A percentile compares a stretch with the other conserved stretches of the same genome.
phyloP scores from a whole-genome alignment of 345 rosid species.

The Gossypium thurberi region DNA sequence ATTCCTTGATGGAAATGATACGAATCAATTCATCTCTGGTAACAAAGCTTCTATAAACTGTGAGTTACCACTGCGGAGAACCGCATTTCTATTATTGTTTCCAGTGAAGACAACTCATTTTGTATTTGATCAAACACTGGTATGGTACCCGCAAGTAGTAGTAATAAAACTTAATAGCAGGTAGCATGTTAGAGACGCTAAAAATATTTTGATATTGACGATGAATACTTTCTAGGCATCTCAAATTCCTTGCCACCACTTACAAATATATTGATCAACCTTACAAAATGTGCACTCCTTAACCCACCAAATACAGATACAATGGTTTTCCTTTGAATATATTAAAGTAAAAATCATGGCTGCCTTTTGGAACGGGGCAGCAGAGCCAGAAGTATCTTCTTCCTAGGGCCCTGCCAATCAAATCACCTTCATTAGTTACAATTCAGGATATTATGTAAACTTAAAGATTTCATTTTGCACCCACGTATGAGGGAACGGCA shows the following conservation, averaged over 20 bases:
- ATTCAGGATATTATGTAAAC: background rate
- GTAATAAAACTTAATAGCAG: background rate
- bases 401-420: conserved; percentile 80
- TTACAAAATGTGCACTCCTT: background rate
- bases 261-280: background rate
- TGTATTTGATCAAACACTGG: background rate
- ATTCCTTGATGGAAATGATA: no score
- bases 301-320: background rate
- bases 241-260: background rate
- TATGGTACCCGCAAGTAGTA: background rate
- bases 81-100: no score
- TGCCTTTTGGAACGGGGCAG: conserved; percentile 46
- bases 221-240: background rate
- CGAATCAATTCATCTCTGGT: no score
- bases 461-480: no score
- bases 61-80: no score
- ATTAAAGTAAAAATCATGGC: conserved; percentile 2
- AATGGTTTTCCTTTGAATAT: background rate
- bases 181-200: background rate
- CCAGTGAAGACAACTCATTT: background rate
- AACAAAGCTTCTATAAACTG: no score
- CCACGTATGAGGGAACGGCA: no score
- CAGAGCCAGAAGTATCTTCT: conserved; percentile 81
- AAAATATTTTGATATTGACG: background rate
- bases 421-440: conserved; percentile 9